Conservation (phyloP, 2,329 filamentous ascomycete species). For the Aspergillus hiratsukae region DNA sequence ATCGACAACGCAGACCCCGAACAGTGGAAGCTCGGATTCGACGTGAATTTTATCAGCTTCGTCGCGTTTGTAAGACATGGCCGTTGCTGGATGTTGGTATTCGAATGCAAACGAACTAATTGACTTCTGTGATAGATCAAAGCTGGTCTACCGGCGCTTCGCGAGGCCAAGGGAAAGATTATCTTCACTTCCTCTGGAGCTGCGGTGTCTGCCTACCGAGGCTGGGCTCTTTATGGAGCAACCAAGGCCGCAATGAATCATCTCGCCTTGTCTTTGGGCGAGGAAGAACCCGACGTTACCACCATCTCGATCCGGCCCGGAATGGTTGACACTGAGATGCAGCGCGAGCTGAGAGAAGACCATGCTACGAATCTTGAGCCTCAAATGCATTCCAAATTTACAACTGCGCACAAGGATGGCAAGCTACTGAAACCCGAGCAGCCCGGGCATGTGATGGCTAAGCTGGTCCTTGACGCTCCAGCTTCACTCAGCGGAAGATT, state of each 20-base stretch:
- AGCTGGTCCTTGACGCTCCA: slow-evolving; percentile 62
- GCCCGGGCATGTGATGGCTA: slow-evolving; percentile 81
- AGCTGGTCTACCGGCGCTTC: slow-evolving; percentile 29
- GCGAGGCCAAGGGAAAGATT: slow-evolving; percentile 31
- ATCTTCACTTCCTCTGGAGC: slow-evolving; percentile 36
- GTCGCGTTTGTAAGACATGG: slow-evolving; percentile 63
- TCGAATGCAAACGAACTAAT: background rate
- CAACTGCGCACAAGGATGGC: slow-evolving; percentile 64
- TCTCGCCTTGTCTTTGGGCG: slow-evolving; percentile 24
- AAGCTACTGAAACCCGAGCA: slow-evolving; percentile 74
- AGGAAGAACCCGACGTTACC: slow-evolving; percentile 24
- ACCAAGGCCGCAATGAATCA: slow-evolving; percentile 37
- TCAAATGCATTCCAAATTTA: slow-evolving; percentile 60
- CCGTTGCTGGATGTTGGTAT: background rate
- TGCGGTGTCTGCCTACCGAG: slow-evolving; percentile 26
- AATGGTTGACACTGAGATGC: slow-evolving; percentile 35
- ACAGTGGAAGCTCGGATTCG: slow-evolving; percentile 71
- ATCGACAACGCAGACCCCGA: slow-evolving; percentile 64
- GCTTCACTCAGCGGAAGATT: slow-evolving; percentile 71
- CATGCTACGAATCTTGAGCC: slow-evolving; percentile 59
- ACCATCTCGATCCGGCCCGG: slow-evolving; percentile 29
- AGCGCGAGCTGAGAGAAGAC: slow-evolving; percentile 65
- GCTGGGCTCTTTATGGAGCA: slow-evolving; percentile 35
- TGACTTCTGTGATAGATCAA: slow-evolving; percentile 17
- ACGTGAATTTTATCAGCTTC: slow-evolving; percentile 82